Base-by-base conservation (phyloP, 129 eudicot species). In the Artemisia annua region DNA sequence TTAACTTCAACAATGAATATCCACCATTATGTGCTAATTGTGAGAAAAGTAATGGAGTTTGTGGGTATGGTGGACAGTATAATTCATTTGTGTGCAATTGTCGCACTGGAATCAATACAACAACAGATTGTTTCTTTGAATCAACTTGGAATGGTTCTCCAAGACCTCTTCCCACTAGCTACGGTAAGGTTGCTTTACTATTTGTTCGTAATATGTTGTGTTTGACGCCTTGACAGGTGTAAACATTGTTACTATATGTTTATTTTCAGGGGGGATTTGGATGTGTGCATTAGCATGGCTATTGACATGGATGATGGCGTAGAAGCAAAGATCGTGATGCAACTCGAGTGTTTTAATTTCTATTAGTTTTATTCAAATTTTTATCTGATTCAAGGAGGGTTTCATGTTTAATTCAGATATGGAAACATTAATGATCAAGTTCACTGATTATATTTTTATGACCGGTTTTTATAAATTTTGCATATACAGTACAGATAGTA, bases 31-130 rank as follows among this genome's bases (percentile, higher is more conserved):
- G 98, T 73, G 84, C 79, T 22, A 74, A 64, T 66, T 93, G 98
- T 79, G 97, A 93, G 81, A 90, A 80, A 82, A 93, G 85, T 39
- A 86, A 83, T 55, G 98, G 97, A 46, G 96, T 84, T 51, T 87
- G 98, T 65, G 97, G 96, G 20, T 93, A 84, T 14, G 75, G 52
- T 43, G 91, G 85, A 50, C 83, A 88, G 10, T 85, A 85, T 57
- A 80, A 79, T 65, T 61, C 86, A 12, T 93, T 87, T 63, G 59
- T 79, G 6, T 93, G 98, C 62, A 89, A 82, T 63, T 93, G 98
- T 46, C 88, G 78, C 0, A 74, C 61, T 66, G 98, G 96, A 52
- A 54, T 89, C 1, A 93, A 93, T 63, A 82, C 95, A 4, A 83
- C 95, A 4, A 64, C 68, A 0, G 87, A 89, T 79, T 92, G 98